Percentiles rank a stretch among this genome's conserved stretches.
Evolutionary conservation across 805 yeast species (phyloP).

Genomic region (Cyberlindnera sargentensis): DNA sequence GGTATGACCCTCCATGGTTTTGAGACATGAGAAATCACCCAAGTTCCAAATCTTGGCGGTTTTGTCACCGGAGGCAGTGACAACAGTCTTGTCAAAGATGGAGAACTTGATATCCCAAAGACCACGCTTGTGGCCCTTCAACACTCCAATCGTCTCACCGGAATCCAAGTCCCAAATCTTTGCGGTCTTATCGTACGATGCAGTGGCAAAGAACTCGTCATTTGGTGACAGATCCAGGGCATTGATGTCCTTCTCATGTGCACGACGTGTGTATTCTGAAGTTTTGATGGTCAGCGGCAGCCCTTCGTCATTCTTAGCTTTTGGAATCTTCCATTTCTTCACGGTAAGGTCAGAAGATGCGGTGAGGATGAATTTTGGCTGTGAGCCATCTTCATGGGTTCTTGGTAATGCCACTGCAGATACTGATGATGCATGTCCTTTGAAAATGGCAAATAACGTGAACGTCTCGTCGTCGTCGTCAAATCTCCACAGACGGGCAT

Average conservation of each 20-base stretch:
- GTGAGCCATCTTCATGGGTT: conserved; percentile 16
- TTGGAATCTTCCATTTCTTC: conserved; percentile 77
- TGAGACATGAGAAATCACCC: conserved; percentile 63
- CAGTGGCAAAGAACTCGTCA: conserved; percentile 83
- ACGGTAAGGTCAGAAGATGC: conserved; percentile 87
- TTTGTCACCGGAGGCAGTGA: conserved; percentile 90
- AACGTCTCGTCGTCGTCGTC: conserved; percentile 36
- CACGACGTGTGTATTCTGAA: conserved; percentile 87
- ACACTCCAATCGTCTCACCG: conserved; percentile 83
- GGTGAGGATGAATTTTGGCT: conserved; percentile 69
- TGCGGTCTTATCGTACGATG: conserved; percentile 87
- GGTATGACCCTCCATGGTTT: conserved; percentile 91
- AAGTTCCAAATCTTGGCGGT: conserved; percentile 86
- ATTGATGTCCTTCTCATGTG: conserved; percentile 95
- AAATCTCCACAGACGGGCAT: conserved; percentile 78
- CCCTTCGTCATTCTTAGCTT: conserved; percentile 46
- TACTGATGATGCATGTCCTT: conserved; percentile 84
- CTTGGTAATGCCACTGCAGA: conserved; percentile 72
- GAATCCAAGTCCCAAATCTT: conserved; percentile 80
- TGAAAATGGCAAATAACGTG: conserved; percentile 50
- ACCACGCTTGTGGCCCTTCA: conserved; percentile 91
- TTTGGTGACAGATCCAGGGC: conserved; percentile 86
- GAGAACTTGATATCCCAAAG: conserved; percentile 88
- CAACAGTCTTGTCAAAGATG: conserved; percentile 66
- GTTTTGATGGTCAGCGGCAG: conserved; percentile 36